Percentiles rank a stretch among this genome's conserved stretches.
These are phyloP conservation scores for Centrapalus pauciflorus DNA, from an alignment of 129 eudicot genomes.

Conservation along the genomic window DNA sequence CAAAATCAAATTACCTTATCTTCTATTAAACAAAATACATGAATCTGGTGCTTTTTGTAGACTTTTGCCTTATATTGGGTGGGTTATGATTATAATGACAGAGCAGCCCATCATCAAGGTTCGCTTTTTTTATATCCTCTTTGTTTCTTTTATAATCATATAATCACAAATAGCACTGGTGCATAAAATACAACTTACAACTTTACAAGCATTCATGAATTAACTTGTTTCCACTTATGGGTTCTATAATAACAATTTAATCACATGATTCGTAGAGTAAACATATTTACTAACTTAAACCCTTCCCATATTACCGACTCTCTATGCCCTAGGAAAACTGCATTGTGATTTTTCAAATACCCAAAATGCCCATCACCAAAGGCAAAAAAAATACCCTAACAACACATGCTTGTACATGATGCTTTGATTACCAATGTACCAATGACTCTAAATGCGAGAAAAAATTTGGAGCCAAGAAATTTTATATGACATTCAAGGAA, in stretches of 20 bases:
- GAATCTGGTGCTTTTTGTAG: constrained; percentile 29
- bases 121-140: not conserved
- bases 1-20: not conserved
- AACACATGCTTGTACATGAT: no score
- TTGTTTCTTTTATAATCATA: not conserved
- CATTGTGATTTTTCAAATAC: not conserved
- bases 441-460: no score
- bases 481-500: no score
- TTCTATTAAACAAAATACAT: not conserved
- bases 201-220: no score
- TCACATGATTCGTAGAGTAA: no score
- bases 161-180: not conserved
- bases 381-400: not conserved
- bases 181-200: not conserved
- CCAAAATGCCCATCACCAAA: not conserved
- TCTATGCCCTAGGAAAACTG: not conserved
- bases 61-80: constrained; percentile 89
- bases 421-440: no score
- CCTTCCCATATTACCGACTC: not conserved
- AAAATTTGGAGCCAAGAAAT: no score
- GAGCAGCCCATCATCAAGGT: constrained; percentile 98
- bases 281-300: not conserved
- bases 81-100: constrained; percentile 98
- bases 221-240: no score
- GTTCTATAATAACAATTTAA: no score